Evolutionary conservation across 1,139 yeast species (phyloP).

Genomic region (Yamadazyma triangularis): DNA sequence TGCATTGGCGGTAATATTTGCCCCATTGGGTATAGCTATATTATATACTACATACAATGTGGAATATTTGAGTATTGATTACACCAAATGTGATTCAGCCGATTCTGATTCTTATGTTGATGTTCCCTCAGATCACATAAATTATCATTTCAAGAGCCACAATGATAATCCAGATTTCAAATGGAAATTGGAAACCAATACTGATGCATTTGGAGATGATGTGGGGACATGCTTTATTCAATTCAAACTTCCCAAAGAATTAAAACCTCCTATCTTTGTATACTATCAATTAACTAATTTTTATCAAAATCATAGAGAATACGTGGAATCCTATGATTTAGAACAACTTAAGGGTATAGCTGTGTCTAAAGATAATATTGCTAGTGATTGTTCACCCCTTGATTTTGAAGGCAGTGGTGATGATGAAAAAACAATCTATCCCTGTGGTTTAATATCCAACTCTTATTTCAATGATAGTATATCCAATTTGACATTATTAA

Average conservation of each 20-base stretch:
- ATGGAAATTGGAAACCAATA: slow-evolving; percentile 47
- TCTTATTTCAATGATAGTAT: slow-evolving; percentile 87
- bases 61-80: slow-evolving; percentile 54
- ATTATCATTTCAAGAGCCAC: slow-evolving; percentile 50
- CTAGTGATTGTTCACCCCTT: slow-evolving; percentile 58
- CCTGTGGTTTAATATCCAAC: slow-evolving; percentile 95
- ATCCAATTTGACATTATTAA: slow-evolving; percentile 42
- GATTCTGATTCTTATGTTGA: slow-evolving; percentile 24
- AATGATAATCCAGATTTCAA: slow-evolving; percentile 40
- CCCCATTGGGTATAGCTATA: slow-evolving; percentile 72
- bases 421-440: slow-evolving; percentile 51
- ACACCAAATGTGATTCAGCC: slow-evolving; percentile 52
- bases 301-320: slow-evolving; percentile 74
- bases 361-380: slow-evolving; percentile 39
- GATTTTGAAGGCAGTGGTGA: slow-evolving; percentile 31
- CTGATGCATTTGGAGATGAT: slow-evolving; percentile 31
- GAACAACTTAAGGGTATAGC: slow-evolving; percentile 63
- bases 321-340: slow-evolving; percentile 66
- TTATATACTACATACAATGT: slow-evolving; percentile 56
- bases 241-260: slow-evolving; percentile 55
- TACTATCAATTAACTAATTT: slow-evolving; percentile 72
- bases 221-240: slow-evolving; percentile 48
- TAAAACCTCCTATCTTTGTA: slow-evolving; percentile 57
- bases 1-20: slow-evolving; percentile 59
- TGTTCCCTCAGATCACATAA: slow-evolving; percentile 50